Conservation (phyloP, 495 filamentous ascomycete genomes). For the Usnea hakonensis region DNA sequence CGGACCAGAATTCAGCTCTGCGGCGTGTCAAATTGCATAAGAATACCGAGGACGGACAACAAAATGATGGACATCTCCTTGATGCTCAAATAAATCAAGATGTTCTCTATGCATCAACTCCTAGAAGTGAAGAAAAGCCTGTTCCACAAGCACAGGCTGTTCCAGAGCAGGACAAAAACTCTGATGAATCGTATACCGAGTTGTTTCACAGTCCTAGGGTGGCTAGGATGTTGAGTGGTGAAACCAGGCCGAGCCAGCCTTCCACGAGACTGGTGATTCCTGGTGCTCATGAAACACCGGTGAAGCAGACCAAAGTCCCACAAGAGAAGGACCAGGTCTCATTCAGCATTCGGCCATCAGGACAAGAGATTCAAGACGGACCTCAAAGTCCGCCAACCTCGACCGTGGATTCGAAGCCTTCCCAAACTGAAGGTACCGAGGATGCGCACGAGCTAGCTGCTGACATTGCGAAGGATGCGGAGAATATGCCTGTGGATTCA, state of each 20-base stretch:
- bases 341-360: constrained; percentile 30
- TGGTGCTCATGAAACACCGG: constrained; percentile 25
- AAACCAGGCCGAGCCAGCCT: constrained; percentile 2
- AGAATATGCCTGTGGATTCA: constrained; percentile 4
- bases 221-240: constrained; percentile 41
- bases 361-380: not conserved
- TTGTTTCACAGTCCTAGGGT: constrained; percentile 56
- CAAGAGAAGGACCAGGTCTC: constrained; percentile 35
- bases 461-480: constrained; percentile 30
- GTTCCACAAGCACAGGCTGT: constrained; percentile 21
- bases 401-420: not conserved
- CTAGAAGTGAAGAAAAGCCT: constrained; percentile 20
- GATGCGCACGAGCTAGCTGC: constrained; percentile 30
- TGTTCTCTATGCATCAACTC: constrained; percentile 42
- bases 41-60: constrained; percentile 40
- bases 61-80: constrained; percentile 27
- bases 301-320: constrained; percentile 27
- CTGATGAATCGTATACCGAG: constrained; percentile 52
- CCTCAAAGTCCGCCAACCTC: not conserved
- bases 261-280: constrained; percentile 22
- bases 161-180: constrained; percentile 37
- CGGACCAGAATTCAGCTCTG: constrained; percentile 41
- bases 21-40: constrained; percentile 55
- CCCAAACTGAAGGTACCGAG: constrained; percentile 13
- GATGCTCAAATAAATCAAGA: constrained; percentile 48